phyloP scores from a whole-genome alignment of 23 red algal species.

The Pyropia yezoensis region DNA sequence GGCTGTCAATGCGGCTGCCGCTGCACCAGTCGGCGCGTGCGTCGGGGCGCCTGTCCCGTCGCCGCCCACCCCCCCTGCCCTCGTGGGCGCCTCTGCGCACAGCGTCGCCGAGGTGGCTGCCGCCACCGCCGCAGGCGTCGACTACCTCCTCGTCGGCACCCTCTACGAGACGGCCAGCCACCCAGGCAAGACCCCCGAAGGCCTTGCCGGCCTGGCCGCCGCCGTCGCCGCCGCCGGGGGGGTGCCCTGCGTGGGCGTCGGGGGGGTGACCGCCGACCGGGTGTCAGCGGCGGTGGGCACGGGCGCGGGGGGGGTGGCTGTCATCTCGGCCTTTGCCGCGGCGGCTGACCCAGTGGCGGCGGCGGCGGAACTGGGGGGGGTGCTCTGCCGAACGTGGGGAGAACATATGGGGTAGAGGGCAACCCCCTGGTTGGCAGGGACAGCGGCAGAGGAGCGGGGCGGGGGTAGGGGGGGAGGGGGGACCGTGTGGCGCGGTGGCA shows the following conservation, averaged over 20 bases:
- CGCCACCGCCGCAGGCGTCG: not conserved
- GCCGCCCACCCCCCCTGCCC: no score
- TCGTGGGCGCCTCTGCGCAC: no score
- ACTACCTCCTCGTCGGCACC: slow-evolving; percentile 71
- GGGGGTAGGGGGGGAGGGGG: no score
- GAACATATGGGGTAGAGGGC: no score
- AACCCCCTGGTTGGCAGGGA: no score
- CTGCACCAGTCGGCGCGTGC: no score
- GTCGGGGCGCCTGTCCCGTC: no score
- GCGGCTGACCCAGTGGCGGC: slow-evolving; percentile 16
- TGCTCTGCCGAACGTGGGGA: not conserved
- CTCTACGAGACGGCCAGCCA: slow-evolving; percentile 62
- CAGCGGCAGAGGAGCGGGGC: no score
- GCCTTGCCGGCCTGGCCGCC: slow-evolving; percentile 12
- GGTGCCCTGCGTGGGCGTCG: slow-evolving; percentile 29
- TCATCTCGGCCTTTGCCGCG: slow-evolving; percentile 24
- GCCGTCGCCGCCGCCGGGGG: slow-evolving; percentile 11
- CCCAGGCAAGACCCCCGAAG: slow-evolving; percentile 64
- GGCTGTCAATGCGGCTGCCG: no score
- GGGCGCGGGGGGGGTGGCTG: slow-evolving; percentile 63
- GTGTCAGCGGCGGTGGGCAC: slow-evolving; percentile 20
- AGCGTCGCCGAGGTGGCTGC: not conserved
- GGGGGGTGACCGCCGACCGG: slow-evolving; percentile 41
- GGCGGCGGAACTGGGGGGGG: slow-evolving; percentile 6
- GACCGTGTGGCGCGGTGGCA: no score